A percentile compares a stretch with the other conserved stretches of the same genome.
These are phyloP conservation scores for Sonneratia alba DNA, from an alignment of 345 rosid genomes.

Conservation along the genomic window DNA sequence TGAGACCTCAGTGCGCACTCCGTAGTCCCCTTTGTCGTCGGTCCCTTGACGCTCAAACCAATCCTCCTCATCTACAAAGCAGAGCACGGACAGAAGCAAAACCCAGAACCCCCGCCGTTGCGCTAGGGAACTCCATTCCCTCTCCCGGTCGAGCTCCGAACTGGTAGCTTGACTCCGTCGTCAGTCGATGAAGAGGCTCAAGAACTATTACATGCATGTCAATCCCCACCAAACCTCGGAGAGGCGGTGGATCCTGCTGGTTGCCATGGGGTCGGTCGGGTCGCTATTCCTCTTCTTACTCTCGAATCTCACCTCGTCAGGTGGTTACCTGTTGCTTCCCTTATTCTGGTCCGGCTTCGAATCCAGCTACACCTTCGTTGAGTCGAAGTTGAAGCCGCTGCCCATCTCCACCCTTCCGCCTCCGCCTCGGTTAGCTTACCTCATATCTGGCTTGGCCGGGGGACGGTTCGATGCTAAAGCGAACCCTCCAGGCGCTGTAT, in stretches of 20 bases:
- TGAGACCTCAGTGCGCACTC: too few species aligned
- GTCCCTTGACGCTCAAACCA: too few species aligned
- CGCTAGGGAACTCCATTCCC: too few species aligned
- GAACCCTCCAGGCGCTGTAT: conserved; percentile 71
- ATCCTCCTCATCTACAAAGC: too few species aligned
- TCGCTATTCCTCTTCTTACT: conserved; percentile 51
- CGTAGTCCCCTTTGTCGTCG: too few species aligned
- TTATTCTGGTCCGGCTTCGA: conserved; percentile 36
- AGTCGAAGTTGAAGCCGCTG: conserved; percentile 68
- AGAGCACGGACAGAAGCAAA: too few species aligned
- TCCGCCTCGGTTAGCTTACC: conserved; percentile 74
- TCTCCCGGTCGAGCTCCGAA: too few species aligned
- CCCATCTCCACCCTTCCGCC: conserved; percentile 56
- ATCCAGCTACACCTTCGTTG: conserved; percentile 53
- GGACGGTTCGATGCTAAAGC: conserved; percentile 55
- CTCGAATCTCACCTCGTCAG: conserved; percentile 42
- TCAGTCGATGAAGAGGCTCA: conserved; percentile 57
- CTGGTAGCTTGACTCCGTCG: not conserved
- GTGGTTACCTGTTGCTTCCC: conserved; percentile 46
- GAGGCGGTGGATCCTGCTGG: conserved; percentile 63
- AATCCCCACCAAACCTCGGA: conserved; percentile 55
- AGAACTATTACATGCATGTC: conserved; percentile 51
- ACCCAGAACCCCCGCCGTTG: too few species aligned
- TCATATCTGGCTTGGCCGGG: conserved; percentile 72
- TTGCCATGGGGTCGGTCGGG: conserved; percentile 56